Percentiles rank a stretch among this genome's conserved stretches.
Conservation (phyloP, 306 rosid genomes). For the Vigna reflexopilosa region DNA sequence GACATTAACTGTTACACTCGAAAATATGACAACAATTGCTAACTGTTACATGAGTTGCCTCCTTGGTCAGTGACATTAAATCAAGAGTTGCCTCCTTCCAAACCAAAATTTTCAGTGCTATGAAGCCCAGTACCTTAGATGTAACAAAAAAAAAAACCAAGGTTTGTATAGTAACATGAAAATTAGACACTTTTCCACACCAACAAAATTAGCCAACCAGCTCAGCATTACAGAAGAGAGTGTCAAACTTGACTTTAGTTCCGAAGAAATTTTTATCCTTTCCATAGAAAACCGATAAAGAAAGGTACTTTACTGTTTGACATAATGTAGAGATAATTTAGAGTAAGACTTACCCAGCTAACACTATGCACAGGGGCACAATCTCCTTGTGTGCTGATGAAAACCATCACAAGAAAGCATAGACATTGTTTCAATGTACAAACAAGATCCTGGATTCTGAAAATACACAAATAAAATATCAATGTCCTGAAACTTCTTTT, state of each 20-base stretch:
- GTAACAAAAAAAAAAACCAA: neutral
- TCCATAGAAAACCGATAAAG: slow-evolving; percentile 27
- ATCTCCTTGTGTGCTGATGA: slow-evolving; percentile 82
- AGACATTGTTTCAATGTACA: too few relatives aligned
- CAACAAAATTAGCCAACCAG: slow-evolving; percentile 9
- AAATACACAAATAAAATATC: slow-evolving; percentile 23
- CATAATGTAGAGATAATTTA: slow-evolving; percentile 13
- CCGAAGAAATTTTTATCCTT: neutral
- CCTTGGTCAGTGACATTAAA: slow-evolving; percentile 24
- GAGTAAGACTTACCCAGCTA: slow-evolving; percentile 52
- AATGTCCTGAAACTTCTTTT: slow-evolving; percentile 19
- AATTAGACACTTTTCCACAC: slow-evolving; percentile 25
- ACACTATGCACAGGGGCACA: slow-evolving; percentile 92
- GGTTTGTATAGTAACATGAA: neutral
- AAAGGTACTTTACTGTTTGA: slow-evolving; percentile 8
- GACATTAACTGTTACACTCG: neutral
- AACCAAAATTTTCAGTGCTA: slow-evolving; percentile 28
- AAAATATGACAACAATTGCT: neutral
- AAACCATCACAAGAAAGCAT: slow-evolving; percentile 92
- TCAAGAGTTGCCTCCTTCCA: slow-evolving; percentile 36
- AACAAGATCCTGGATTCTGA: slow-evolving; percentile 95
- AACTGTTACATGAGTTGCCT: slow-evolving; percentile 15
- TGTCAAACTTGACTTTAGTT: slow-evolving; percentile 3
- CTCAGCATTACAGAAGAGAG: slow-evolving; percentile 19
- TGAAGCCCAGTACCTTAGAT: slow-evolving; percentile 24